phyloP scores from a whole-genome alignment of 148 eudicot genomes.

The Fagopyrum tataricum region DNA sequence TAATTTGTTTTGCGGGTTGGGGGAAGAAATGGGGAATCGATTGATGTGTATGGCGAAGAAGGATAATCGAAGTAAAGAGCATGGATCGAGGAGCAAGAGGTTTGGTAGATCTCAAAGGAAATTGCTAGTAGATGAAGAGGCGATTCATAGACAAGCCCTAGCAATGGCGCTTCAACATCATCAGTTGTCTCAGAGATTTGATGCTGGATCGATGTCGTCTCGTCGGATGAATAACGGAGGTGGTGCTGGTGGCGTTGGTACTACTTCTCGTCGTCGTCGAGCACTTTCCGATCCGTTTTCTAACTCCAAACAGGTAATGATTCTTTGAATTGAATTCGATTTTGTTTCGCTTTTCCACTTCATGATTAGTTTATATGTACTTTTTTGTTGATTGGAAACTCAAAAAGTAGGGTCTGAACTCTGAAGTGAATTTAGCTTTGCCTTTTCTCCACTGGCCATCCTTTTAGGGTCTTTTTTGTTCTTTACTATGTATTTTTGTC shows the following conservation, averaged over 20 bases:
- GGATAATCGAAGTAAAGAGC: slow-evolving; percentile 35
- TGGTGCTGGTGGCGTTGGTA: slow-evolving; percentile 7
- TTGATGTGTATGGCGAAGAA: slow-evolving; percentile 65
- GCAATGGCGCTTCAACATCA: slow-evolving; percentile 90
- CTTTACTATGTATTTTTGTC: neutral
- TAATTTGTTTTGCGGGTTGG: neutral
- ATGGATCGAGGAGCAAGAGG: slow-evolving; percentile 43
- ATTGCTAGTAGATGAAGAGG: slow-evolving; percentile 59
- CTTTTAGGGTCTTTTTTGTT: neutral
- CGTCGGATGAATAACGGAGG: slow-evolving; percentile 44
- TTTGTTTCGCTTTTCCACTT: slow-evolving; percentile 2
- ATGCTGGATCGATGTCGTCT: slow-evolving; percentile 82
- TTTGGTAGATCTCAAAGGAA: slow-evolving; percentile 53
- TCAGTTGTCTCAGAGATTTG: slow-evolving; percentile 81
- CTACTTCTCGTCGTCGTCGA: slow-evolving; percentile 68
- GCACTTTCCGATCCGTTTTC: slow-evolving; percentile 46
- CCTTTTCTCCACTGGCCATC: neutral
- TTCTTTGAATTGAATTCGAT: neutral
- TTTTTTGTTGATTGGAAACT: neutral
- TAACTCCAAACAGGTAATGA: slow-evolving; percentile 44
- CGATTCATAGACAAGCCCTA: slow-evolving; percentile 72
- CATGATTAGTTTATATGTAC: neutral
- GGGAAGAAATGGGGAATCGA: slow-evolving; percentile 56
- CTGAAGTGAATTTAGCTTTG: neutral
- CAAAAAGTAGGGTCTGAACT: neutral